These are phyloP conservation scores for Akanthomyces dipterigenus DNA, from an alignment of 2,329 filamentous ascomycete genomes.

Conservation along the genomic window DNA sequence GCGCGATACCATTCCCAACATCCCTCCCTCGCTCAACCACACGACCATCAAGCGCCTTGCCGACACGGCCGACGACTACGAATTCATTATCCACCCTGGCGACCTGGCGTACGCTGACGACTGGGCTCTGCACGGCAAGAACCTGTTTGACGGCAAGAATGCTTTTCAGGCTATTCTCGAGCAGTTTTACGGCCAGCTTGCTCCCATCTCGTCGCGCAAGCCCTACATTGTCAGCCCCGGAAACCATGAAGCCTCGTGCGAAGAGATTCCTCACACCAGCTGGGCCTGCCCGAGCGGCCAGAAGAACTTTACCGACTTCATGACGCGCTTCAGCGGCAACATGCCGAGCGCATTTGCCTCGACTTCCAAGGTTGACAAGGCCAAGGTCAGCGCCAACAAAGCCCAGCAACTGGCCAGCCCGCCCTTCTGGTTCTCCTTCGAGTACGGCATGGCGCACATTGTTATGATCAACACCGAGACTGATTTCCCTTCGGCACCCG, in stretches of 20 bases:
- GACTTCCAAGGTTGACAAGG: conserved; percentile 35
- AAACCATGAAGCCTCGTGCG: conserved; percentile 53
- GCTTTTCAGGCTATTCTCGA: conserved; percentile 52
- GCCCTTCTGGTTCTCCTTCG: conserved; percentile 24
- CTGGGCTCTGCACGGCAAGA: conserved; percentile 41
- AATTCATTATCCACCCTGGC: conserved; percentile 46
- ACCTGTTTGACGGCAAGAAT: conserved; percentile 39
- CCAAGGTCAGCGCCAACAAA: conserved; percentile 37
- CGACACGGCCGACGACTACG: conserved; percentile 45
- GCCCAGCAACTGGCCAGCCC: conserved; percentile 31
- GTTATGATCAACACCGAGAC: conserved; percentile 29
- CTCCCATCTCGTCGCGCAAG: conserved; percentile 43
- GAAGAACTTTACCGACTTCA: conserved; percentile 54
- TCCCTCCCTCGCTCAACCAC: conserved; percentile 45
- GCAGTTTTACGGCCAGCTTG: conserved; percentile 39
- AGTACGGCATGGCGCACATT: conserved; percentile 23
- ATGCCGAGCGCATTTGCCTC: conserved; percentile 47
- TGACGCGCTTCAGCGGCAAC: conserved; percentile 38
- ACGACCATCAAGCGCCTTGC: conserved; percentile 51
- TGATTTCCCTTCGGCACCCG: conserved; percentile 24
- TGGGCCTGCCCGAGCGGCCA: conserved; percentile 44
- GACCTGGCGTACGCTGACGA: conserved; percentile 55
- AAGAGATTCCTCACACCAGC: conserved; percentile 25
- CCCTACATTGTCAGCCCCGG: conserved; percentile 40
- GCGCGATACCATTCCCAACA: conserved; percentile 42